These are phyloP conservation scores for Aspergillus tamarii DNA, from an alignment of 2,329 filamentous ascomycete species.

Conservation along the genomic window DNA sequence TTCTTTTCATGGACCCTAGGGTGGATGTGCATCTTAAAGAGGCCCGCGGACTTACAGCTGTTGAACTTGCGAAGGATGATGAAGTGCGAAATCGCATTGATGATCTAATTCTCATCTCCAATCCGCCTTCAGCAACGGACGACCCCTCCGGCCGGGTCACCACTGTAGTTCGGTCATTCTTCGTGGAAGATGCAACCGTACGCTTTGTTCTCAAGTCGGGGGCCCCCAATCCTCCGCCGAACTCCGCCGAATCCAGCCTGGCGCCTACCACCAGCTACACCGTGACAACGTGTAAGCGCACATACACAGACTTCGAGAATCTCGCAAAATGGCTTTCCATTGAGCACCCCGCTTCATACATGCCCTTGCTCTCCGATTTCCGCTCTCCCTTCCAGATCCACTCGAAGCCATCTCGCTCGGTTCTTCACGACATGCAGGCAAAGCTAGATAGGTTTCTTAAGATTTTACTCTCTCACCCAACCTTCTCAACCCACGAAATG, in stretches of 20 bases:
- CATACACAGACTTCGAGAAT: conserved; percentile 87
- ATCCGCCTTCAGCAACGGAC: conserved; percentile 53
- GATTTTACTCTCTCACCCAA: conserved; percentile 83
- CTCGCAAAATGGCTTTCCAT: conserved; percentile 79
- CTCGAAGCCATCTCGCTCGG: conserved; percentile 83
- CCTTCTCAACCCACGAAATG: conserved; percentile 94
- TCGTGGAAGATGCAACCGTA: conserved; percentile 94
- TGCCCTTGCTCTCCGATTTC: conserved; percentile 76
- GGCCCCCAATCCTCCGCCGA: conserved; percentile 61
- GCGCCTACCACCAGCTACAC: conserved; percentile 76
- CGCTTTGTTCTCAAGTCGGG: conserved; percentile 93
- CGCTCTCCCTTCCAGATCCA: conserved; percentile 91
- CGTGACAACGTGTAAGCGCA: conserved; percentile 90
- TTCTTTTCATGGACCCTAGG: conserved; percentile 82
- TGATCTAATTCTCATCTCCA: conserved; percentile 83
- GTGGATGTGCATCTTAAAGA: conserved; percentile 86
- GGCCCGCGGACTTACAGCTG: conserved; percentile 83
- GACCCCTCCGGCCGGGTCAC: conserved; percentile 81
- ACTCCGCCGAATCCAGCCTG: conserved; percentile 40
- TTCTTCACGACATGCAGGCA: conserved; percentile 84
- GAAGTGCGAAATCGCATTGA: conserved; percentile 96
- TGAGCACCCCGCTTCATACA: conserved; percentile 94
- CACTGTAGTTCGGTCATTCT: conserved; percentile 91
- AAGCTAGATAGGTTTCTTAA: conserved; percentile 86
- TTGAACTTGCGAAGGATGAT: conserved; percentile 96